These are phyloP conservation scores for Fusarium liriodendri DNA, from an alignment of 2,329 filamentous ascomycete species.

Conservation along the genomic window DNA sequence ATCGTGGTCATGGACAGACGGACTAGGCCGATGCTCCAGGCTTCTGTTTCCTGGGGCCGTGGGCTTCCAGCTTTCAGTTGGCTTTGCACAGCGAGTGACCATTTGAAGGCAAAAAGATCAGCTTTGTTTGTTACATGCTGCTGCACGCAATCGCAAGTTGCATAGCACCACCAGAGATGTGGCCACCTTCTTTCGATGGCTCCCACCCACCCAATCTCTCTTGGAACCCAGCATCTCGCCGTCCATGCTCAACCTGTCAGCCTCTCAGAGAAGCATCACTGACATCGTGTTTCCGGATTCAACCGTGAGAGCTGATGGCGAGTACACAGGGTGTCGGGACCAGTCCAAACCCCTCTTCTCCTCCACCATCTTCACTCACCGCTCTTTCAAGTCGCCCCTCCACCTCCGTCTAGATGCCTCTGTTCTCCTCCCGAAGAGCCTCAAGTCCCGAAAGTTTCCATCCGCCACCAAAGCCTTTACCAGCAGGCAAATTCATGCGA, in stretches of 20 bases:
- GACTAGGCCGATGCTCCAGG: slow-evolving; percentile 7
- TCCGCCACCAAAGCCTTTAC: not conserved
- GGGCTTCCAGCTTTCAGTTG: slow-evolving; percentile 9
- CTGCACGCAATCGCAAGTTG: slow-evolving; percentile 44
- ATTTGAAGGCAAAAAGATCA: slow-evolving; percentile 5
- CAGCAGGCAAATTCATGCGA: not conserved
- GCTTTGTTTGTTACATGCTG: slow-evolving; percentile 10
- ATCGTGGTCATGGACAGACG: slow-evolving; percentile 14
- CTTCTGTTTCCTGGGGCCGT: slow-evolving; percentile 10
- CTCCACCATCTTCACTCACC: slow-evolving; percentile 41
- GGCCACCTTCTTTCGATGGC: slow-evolving; percentile 21
- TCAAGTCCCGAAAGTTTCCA: slow-evolving; percentile 26
- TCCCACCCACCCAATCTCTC: slow-evolving; percentile 15
- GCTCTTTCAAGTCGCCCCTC: slow-evolving; percentile 37
- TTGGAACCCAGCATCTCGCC: not conserved
- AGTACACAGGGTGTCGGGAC: slow-evolving; percentile 20
- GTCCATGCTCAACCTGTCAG: slow-evolving; percentile 3
- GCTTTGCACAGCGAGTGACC: slow-evolving; percentile 4
- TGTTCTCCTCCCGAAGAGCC: slow-evolving; percentile 27
- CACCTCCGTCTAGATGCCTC: slow-evolving; percentile 6
- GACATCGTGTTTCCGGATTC: slow-evolving; percentile 21
- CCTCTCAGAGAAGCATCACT: slow-evolving; percentile 5
- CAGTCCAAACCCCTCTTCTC: slow-evolving; percentile 37
- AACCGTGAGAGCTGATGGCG: slow-evolving; percentile 20
- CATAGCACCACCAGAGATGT: slow-evolving; percentile 40